Evolutionary conservation across 495 filamentous ascomycete genomes (phyloP), one percentile per base, ranked within the genome.

Genomic region (Talaromyces adpressus): DNA sequence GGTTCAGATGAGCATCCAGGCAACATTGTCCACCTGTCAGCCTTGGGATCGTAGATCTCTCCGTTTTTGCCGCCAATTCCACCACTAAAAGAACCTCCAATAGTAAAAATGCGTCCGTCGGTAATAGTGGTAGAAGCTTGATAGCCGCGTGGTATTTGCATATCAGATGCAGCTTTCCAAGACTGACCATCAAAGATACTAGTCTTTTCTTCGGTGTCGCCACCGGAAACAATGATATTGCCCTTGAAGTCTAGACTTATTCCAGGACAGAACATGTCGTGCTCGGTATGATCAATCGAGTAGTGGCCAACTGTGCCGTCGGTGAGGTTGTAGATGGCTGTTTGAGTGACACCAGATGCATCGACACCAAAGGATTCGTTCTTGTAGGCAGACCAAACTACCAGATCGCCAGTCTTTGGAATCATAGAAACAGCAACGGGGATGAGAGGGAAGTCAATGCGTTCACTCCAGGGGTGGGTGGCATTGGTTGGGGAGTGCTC

Each of bases 251-350:
- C 79, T 9, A 81, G 65, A 3, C 80, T 81, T 29, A 83, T 82
- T 1, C 85, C 84, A 5, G 85, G 84, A 68, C 85, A 87, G 66
- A 87, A 88, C 83, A 88, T 87, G 65, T 85, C 81, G 54, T 85
- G 82, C 6, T 75, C 63, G 12, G 79, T 86, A 58, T 85, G 72
- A 22, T 66, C 65, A 45, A 84, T 66, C 14, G 66, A 72, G 22
- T 71, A 67, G 45, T 77, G 70, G n/a, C 75, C 72, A 0, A 81
- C 69, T 0, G 62, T 68, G 6, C 69, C 66, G 3, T 63, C 73
- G 6, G 47, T 32, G 7, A 73, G 77, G 64, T 77, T 69, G 71
- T 71, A 81, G 18, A 73, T 73, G 11, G 79, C 75, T 1, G 78
- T 57, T 20, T 66, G 62, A 14, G 62, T 63, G 18, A 62, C 14